Evolutionary conservation across 345 rosid species (phyloP).

Genomic region (Salix koriyanagi): DNA sequence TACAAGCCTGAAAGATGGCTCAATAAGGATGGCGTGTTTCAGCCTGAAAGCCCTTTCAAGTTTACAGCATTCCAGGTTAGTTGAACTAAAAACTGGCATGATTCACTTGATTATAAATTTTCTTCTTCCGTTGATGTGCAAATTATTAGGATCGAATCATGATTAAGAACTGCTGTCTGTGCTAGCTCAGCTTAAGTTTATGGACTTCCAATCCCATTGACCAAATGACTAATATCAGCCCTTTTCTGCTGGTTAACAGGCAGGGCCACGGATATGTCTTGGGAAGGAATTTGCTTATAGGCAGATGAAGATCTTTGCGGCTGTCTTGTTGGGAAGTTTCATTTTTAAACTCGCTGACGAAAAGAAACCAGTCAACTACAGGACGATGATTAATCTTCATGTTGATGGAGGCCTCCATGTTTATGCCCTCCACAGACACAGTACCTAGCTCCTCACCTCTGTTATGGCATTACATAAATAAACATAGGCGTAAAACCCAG

Average conservation of each 20-base stretch:
- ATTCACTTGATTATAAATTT: not conserved
- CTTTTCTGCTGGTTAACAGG: conserved; percentile 37
- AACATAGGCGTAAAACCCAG: too few relatives aligned
- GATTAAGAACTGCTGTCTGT: not conserved
- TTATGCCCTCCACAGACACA: conserved; percentile 21
- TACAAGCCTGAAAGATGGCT: conserved; percentile 44
- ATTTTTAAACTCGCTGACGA: conserved; percentile 45
- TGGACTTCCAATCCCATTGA: not conserved
- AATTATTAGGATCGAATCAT: not conserved
- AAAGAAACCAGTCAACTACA: conserved; percentile 36
- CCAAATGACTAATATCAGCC: conserved; percentile 26
- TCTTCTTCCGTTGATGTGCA: not conserved
- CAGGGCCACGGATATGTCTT: conserved; percentile 41
- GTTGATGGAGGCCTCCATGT: conserved; percentile 61
- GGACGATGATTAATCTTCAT: conserved; percentile 58
- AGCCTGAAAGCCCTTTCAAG: conserved; percentile 34
- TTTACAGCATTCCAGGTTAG: conserved; percentile 40
- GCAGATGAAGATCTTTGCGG: conserved; percentile 41
- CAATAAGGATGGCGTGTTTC: conserved; percentile 32
- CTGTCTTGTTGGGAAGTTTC: conserved; percentile 30
- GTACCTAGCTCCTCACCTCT: not conserved
- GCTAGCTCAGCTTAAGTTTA: not conserved
- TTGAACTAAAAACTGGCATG: too few relatives aligned
- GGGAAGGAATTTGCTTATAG: conserved; percentile 45
- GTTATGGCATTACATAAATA: too few relatives aligned